phyloP scores from a whole-genome alignment of 176 grass and related monocot species.

The Microstegium vimineum region DNA sequence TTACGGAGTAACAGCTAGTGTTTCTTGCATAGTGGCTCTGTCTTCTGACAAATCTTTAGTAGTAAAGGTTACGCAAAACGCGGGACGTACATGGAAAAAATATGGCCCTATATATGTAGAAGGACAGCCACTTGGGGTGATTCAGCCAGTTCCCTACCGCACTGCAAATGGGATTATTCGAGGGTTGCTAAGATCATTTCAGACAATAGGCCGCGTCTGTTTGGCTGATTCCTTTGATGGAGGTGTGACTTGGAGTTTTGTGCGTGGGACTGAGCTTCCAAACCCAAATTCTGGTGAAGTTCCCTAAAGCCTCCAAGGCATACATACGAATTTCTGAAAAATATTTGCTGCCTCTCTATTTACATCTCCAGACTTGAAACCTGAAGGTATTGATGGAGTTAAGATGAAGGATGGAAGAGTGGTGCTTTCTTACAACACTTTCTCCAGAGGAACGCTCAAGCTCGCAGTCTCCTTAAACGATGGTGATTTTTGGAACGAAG shows the following conservation, averaged over 20 bases:
- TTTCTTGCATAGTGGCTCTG: neutral
- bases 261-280: slow-evolving; percentile 51
- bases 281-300: slow-evolving; percentile 82
- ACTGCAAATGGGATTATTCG: slow-evolving; percentile 61
- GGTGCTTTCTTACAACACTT: slow-evolving; percentile 53
- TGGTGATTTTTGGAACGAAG: slow-evolving; percentile 51
- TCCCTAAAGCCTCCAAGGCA: neutral
- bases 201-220: slow-evolving; percentile 52
- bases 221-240: slow-evolving; percentile 60
- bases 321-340: neutral
- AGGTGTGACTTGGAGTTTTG: slow-evolving; percentile 73
- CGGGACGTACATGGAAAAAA: slow-evolving; percentile 70
- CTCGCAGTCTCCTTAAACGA: slow-evolving; percentile 43
- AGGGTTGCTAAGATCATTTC: slow-evolving; percentile 78
- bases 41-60: neutral
- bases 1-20: neutral
- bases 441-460: slow-evolving; percentile 47
- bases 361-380: neutral
- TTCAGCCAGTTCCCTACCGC: slow-evolving; percentile 84
- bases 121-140: slow-evolving; percentile 72
- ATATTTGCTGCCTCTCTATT: slow-evolving; percentile 4
- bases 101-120: slow-evolving; percentile 84
- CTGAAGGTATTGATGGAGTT: slow-evolving; percentile 60
- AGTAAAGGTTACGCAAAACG: slow-evolving; percentile 67
- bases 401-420: slow-evolving; percentile 61